Percentiles rank a stretch among this genome's conserved stretches.
Conservation (phyloP, 352 stramenopile species). For the Phytopythium helicoides region DNA sequence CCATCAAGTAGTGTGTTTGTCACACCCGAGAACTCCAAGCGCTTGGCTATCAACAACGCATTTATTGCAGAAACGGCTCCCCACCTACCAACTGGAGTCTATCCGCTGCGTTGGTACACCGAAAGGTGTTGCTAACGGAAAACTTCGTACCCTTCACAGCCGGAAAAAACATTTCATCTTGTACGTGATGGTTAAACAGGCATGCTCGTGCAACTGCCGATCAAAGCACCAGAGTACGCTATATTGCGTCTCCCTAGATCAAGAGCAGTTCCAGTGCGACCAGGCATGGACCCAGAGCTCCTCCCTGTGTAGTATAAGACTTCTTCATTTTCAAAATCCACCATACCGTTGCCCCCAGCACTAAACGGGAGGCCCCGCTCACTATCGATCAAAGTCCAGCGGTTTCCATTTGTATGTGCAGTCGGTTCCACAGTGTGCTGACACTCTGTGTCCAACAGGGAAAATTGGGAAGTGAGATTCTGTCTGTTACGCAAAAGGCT, state of each 20-base stretch:
- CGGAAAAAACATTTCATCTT: constrained; percentile 3
- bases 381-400: constrained; percentile 2
- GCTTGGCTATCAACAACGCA: constrained; percentile 6
- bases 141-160: background rate
- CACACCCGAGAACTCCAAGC: too few relatives aligned
- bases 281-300: background rate
- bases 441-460: too few relatives aligned
- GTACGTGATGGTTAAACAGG: constrained; percentile 4
- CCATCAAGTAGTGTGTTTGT: too few relatives aligned
- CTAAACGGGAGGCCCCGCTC: constrained; percentile 5
- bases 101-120: background rate
- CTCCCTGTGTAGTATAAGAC: constrained; percentile 10
- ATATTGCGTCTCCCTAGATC: constrained; percentile 1
- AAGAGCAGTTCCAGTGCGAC: background rate
- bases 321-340: background rate
- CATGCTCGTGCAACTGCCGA: constrained; percentile 2
- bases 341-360: constrained; percentile 2
- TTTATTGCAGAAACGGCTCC: constrained; percentile 5
- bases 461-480: too few relatives aligned
- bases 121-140: constrained; percentile 13
- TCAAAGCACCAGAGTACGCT: background rate
- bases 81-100: too few relatives aligned
- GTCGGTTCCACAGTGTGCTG: constrained; percentile 8
- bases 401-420: constrained; percentile 12
- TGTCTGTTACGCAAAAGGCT: too few relatives aligned